Conservation (phyloP, 129 eudicot species). For the Lactuca saligna region DNA sequence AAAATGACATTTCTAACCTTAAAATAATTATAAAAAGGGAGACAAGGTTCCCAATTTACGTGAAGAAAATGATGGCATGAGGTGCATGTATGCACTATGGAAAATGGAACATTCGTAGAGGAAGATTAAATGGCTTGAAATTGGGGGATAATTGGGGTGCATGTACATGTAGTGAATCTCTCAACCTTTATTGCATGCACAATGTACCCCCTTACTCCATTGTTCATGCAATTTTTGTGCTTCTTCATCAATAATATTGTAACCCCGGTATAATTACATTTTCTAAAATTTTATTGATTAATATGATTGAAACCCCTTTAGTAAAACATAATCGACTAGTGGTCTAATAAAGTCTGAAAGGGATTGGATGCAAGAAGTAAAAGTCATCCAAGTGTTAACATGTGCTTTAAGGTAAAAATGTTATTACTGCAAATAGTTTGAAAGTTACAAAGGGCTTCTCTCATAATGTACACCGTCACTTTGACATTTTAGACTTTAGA, state of each 20-base stretch:
- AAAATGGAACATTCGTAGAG: conserved; percentile 17
- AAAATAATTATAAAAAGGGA: background rate
- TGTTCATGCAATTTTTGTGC: conserved; percentile 41
- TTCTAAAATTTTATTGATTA: background rate
- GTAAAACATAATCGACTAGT: background rate
- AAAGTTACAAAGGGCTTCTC: background rate
- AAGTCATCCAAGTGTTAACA: background rate
- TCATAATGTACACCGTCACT: background rate
- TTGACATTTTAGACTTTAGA: too few relatives aligned
- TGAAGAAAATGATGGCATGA: conserved; percentile 31
- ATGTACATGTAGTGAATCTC: conserved; percentile 38
- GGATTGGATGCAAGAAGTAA: background rate
- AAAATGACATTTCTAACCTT: conserved; percentile 11
- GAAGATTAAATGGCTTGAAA: conserved; percentile 43
- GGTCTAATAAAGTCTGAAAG: background rate
- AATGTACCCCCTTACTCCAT: conserved; percentile 32
- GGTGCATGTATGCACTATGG: conserved; percentile 16
- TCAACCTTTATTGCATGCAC: conserved; percentile 31
- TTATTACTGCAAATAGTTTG: too few relatives aligned
- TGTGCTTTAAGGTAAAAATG: too few relatives aligned
- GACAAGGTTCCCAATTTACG: conserved; percentile 35
- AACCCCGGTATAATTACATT: conserved; percentile 1
- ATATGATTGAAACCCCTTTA: background rate
- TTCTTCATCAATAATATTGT: conserved; percentile 28
- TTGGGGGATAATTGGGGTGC: conserved; percentile 43